A percentile compares a stretch with the other conserved stretches of the same genome.
Evolutionary conservation across 2,329 filamentous ascomycete genomes (phyloP).

Genomic region (Claviceps spartinae): DNA sequence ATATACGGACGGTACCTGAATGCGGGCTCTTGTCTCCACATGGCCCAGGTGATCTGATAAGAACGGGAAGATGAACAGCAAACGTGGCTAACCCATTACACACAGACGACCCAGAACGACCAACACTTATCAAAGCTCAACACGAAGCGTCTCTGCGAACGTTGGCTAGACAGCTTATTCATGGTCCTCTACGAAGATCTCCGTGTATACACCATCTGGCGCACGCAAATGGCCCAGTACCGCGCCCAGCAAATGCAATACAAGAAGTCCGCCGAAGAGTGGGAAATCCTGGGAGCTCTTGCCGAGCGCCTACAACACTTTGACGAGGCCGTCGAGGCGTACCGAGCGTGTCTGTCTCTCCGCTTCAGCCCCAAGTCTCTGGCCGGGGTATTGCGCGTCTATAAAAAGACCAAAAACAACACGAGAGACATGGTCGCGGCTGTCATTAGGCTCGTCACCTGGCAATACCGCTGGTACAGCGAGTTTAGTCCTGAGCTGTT

Average conservation of each 20-base stretch:
- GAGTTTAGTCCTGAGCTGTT: constrained; percentile 93
- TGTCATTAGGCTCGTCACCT: constrained; percentile 85
- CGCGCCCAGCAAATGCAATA: constrained; percentile 88
- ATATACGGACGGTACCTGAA: neutral
- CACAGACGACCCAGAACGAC: constrained; percentile 48
- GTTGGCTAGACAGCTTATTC: constrained; percentile 96
- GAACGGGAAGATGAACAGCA: neutral
- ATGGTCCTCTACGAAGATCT: constrained; percentile 99
- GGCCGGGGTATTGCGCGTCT: constrained; percentile 66
- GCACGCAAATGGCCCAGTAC: constrained; percentile 93
- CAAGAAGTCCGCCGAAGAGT: constrained; percentile 92
- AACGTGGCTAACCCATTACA: neutral
- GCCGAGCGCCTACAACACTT: constrained; percentile 86
- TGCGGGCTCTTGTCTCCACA: too few relatives aligned
- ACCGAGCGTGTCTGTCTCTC: constrained; percentile 71
- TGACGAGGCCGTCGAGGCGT: constrained; percentile 86
- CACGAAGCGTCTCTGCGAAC: constrained; percentile 92
- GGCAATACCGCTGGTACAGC: constrained; percentile 99
- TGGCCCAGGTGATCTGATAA: neutral
- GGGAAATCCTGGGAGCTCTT: constrained; percentile 91
- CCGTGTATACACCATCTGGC: constrained; percentile 97
- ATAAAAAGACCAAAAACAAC: constrained; percentile 66
- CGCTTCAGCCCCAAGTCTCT: constrained; percentile 91
- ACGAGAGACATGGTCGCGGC: constrained; percentile 69
- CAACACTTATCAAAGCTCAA: constrained; percentile 79